Conservation (phyloP, 129 eudicot genomes). For the Heracleum sosnowskyi region DNA sequence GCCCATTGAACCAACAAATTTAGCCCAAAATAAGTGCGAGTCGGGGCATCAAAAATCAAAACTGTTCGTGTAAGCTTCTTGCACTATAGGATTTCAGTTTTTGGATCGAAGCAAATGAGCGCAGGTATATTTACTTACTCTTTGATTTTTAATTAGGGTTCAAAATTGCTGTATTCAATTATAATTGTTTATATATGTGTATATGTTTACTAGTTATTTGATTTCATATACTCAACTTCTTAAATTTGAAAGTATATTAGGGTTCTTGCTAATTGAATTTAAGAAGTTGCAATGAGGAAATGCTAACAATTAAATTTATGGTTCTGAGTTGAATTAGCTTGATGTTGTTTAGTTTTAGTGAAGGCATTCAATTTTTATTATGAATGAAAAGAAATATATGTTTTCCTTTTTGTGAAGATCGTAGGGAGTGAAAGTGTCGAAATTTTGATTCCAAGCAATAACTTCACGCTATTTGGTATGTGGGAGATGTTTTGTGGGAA, state of each 20-base stretch:
- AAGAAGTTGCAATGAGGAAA: background rate
- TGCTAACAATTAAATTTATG: background rate
- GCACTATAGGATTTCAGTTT: background rate
- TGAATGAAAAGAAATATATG: too few species aligned
- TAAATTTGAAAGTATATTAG: too few species aligned
- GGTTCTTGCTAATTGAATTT: too few species aligned
- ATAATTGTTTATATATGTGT: too few species aligned
- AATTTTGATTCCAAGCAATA: background rate
- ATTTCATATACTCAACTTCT: too few species aligned
- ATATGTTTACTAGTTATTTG: background rate
- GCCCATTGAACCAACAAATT: background rate
- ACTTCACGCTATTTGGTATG: background rate
- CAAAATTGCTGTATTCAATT: background rate
- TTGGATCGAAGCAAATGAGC: background rate
- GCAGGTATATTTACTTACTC: background rate
- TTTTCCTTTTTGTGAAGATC: background rate
- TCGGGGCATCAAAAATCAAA: too few species aligned
- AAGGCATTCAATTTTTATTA: too few species aligned
- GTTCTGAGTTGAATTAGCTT: background rate
- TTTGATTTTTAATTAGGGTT: background rate
- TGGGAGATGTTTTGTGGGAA: background rate
- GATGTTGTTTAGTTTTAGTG: too few species aligned
- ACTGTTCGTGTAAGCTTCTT: too few species aligned
- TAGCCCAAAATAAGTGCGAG: background rate
- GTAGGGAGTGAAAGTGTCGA: background rate